Evolutionary conservation across 805 yeast genomes (phyloP).

Genomic region (Candida ficus): DNA sequence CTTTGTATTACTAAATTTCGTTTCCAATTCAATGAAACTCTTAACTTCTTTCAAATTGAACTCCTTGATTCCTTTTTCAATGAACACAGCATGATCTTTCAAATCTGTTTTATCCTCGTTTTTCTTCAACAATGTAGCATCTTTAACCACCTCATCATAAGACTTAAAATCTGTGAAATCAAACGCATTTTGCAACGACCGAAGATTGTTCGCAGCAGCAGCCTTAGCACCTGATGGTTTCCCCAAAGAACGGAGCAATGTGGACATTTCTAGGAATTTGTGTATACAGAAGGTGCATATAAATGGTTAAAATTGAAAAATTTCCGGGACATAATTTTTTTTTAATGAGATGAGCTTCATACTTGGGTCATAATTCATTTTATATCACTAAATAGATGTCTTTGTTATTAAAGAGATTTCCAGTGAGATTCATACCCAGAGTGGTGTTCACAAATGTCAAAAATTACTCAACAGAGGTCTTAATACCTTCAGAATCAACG

Average conservation of each 20-base stretch:
- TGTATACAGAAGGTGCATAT: too few species aligned
- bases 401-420: too few species aligned
- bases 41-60: constrained; percentile 16
- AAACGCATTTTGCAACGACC: neutral
- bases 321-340: too few species aligned
- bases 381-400: too few species aligned
- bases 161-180: neutral
- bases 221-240: neutral
- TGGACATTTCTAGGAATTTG: constrained; percentile 1
- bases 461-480: neutral
- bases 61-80: constrained; percentile 13
- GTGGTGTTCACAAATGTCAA: too few species aligned
- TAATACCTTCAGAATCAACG: neutral
- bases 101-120: neutral
- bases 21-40: constrained; percentile 11
- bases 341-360: too few species aligned
- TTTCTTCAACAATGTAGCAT: neutral
- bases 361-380: too few species aligned
- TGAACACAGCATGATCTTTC: constrained; percentile 10
- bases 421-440: too few species aligned
- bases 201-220: neutral
- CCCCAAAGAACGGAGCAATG: neutral
- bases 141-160: neutral
- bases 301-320: too few species aligned
- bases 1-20: constrained; percentile 4